Percentiles rank a stretch among this genome's conserved stretches.
phyloP scores from a whole-genome alignment of 1,139 yeast species.

The Protomyces macrosporus region DNA sequence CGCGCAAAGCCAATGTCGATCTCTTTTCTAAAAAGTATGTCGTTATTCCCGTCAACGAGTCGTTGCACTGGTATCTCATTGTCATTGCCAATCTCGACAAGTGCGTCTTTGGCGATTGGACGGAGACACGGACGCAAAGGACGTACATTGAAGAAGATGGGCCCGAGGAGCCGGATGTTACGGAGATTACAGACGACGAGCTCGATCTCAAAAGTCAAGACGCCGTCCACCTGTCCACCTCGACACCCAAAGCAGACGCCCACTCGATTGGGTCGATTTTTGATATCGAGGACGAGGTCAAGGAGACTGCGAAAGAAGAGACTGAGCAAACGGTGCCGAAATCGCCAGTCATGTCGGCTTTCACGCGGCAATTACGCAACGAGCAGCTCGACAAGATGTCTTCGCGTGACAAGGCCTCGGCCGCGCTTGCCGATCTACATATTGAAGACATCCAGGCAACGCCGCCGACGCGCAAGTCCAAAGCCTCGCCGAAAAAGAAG shows the following conservation, averaged over 20 bases:
- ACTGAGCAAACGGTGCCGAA: neutral
- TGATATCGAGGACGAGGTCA: neutral
- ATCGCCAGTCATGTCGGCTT: neutral
- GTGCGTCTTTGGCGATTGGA: conserved; percentile 6
- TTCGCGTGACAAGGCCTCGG: neutral
- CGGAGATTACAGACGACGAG: conserved; percentile 7
- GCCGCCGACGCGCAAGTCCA: neutral
- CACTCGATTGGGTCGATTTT: neutral
- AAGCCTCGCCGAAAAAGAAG: neutral
- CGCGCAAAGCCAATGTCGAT: conserved; percentile 52
- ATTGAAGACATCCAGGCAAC: conserved; percentile 1
- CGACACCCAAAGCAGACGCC: neutral
- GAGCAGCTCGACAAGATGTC: neutral
- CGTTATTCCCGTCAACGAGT: conserved; percentile 76
- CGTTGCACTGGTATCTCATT: conserved; percentile 79
- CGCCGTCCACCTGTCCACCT: neutral
- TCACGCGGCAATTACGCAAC: neutral
- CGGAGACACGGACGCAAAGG: neutral
- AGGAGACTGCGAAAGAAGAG: neutral
- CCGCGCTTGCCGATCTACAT: neutral
- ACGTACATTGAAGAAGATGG: neutral
- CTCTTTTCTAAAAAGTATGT: conserved; percentile 57
- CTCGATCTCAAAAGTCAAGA: neutral
- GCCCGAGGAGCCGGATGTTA: conserved; percentile 2
- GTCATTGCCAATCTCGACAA: conserved; percentile 50